Conservation (phyloP, 306 rosid genomes). For the Dryas drummondii region DNA sequence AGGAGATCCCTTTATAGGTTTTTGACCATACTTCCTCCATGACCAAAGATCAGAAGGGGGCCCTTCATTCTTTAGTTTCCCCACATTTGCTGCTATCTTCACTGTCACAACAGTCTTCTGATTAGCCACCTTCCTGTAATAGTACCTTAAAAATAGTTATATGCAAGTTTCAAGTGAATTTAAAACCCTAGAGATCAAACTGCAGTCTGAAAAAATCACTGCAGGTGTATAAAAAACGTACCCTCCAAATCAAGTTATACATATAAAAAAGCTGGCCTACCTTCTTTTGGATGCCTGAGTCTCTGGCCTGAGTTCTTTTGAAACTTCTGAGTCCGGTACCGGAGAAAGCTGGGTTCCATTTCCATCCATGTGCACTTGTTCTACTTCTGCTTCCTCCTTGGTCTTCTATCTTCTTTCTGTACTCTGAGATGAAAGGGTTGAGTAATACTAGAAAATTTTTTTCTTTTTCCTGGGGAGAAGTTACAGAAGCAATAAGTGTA, state of each 20-base stretch:
- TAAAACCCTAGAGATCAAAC: background rate
- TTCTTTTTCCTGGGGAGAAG: slow-evolving; percentile 7
- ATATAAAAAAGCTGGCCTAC: slow-evolving; percentile 16
- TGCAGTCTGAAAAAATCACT: no score
- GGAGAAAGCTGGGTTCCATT: slow-evolving; percentile 26
- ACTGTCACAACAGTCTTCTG: slow-evolving; percentile 74
- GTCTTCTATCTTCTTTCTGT: background rate
- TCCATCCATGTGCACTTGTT: slow-evolving; percentile 35
- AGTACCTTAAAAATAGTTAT: slow-evolving; percentile 19
- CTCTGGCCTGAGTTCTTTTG: slow-evolving; percentile 39
- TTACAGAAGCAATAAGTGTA: slow-evolving; percentile 23
- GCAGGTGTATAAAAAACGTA: no score
- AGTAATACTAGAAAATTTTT: background rate
- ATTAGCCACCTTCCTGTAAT: slow-evolving; percentile 58
- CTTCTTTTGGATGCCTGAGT: slow-evolving; percentile 56
- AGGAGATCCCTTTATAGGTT: slow-evolving; percentile 94
- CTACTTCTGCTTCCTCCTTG: background rate
- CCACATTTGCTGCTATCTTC: slow-evolving; percentile 64
- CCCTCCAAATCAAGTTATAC: no score
- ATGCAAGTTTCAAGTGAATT: background rate
- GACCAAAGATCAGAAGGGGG: slow-evolving; percentile 91
- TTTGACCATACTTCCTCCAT: slow-evolving; percentile 98
- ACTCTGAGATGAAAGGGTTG: background rate
- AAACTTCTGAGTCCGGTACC: slow-evolving; percentile 41
- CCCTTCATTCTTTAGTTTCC: slow-evolving; percentile 86